Conservation (phyloP, 1,284 basidiomycete genomes). For the Sutorius eximius region DNA sequence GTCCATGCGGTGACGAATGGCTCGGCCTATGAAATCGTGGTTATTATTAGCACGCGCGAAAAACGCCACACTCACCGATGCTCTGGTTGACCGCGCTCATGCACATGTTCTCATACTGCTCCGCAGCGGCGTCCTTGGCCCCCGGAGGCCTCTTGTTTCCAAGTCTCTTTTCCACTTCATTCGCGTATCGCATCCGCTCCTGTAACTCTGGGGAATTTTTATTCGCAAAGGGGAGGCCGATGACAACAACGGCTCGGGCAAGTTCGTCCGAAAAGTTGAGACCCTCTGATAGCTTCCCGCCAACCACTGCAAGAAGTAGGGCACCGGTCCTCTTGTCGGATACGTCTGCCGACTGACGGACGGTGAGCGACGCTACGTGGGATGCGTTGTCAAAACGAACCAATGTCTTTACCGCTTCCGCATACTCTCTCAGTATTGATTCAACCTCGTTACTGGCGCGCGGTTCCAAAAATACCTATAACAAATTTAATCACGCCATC, state of each 20-base stretch:
- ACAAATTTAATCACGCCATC: background rate
- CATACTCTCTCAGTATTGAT: slow-evolving; percentile 73
- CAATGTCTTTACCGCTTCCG: slow-evolving; percentile 50
- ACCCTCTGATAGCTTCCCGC: slow-evolving; percentile 96
- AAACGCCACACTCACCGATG: slow-evolving; percentile 64
- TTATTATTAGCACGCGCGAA: background rate
- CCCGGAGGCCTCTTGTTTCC: slow-evolving; percentile 38
- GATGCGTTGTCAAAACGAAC: slow-evolving; percentile 31
- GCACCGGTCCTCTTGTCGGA: slow-evolving; percentile 57
- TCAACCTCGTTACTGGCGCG: slow-evolving; percentile 79
- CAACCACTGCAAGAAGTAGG: slow-evolving; percentile 89
- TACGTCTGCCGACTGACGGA: slow-evolving; percentile 18
- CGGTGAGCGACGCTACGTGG: background rate
- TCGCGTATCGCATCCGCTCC: slow-evolving; percentile 89
- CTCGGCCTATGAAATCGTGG: slow-evolving; percentile 60
- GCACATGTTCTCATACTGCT: slow-evolving; percentile 91
- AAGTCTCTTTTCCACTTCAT: slow-evolving; percentile 49
- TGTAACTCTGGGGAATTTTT: slow-evolving; percentile 86
- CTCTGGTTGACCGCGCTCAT: slow-evolving; percentile 98
- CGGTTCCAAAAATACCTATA: slow-evolving; percentile 87
- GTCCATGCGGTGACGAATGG: slow-evolving; percentile 84
- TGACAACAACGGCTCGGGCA: slow-evolving; percentile 85
- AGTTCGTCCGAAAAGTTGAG: slow-evolving; percentile 93
- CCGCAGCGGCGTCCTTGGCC: slow-evolving; percentile 72
- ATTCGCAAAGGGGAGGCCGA: slow-evolving; percentile 94